Evolutionary conservation across 2,329 filamentous ascomycete genomes (phyloP).

Genomic region (Drechslera avenae): DNA sequence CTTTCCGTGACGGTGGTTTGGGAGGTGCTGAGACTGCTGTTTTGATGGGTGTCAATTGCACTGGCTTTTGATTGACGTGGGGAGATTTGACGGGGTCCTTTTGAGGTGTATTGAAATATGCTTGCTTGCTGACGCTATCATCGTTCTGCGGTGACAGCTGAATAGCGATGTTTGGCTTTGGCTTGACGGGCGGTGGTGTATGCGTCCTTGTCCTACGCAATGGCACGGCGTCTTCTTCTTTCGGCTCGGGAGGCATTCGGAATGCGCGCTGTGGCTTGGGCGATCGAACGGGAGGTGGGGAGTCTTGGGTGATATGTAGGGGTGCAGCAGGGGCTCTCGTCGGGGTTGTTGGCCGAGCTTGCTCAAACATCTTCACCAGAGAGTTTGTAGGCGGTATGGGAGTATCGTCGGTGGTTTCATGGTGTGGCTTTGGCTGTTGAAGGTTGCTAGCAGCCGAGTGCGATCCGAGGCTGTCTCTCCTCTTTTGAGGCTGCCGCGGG

Average conservation of each 20-base stretch:
- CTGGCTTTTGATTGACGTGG: slow-evolving; percentile 33
- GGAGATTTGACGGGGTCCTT: slow-evolving; percentile 34
- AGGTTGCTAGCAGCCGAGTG: slow-evolving; percentile 17
- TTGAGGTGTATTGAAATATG: slow-evolving; percentile 25
- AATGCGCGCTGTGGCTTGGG: slow-evolving; percentile 51
- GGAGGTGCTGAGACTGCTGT: slow-evolving; percentile 24
- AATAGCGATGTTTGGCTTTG: slow-evolving; percentile 38
- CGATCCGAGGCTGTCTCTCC: slow-evolving; percentile 24
- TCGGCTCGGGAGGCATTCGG: slow-evolving; percentile 36
- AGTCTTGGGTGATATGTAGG: slow-evolving; percentile 25
- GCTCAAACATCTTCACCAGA: slow-evolving; percentile 72
- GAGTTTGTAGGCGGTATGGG: slow-evolving; percentile 67
- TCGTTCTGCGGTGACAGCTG: slow-evolving; percentile 19
- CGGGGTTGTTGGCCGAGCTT: slow-evolving; percentile 44
- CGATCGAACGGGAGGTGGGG: slow-evolving; percentile 46
- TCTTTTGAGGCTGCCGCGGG: slow-evolving; percentile 19
- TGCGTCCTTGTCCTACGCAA: slow-evolving; percentile 27
- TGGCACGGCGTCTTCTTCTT: slow-evolving; percentile 18
- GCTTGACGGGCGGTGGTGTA: slow-evolving; percentile 35
- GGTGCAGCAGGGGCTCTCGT: slow-evolving; percentile 20
- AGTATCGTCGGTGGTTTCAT: slow-evolving; percentile 58
- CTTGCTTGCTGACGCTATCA: slow-evolving; percentile 20
- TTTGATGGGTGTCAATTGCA: slow-evolving; percentile 27
- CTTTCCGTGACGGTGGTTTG: slow-evolving; percentile 24
- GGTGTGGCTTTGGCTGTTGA: slow-evolving; percentile 2